Evolutionary conservation across 176 grass and related monocot species (phyloP).

Genomic region (Raddia guianensis): DNA sequence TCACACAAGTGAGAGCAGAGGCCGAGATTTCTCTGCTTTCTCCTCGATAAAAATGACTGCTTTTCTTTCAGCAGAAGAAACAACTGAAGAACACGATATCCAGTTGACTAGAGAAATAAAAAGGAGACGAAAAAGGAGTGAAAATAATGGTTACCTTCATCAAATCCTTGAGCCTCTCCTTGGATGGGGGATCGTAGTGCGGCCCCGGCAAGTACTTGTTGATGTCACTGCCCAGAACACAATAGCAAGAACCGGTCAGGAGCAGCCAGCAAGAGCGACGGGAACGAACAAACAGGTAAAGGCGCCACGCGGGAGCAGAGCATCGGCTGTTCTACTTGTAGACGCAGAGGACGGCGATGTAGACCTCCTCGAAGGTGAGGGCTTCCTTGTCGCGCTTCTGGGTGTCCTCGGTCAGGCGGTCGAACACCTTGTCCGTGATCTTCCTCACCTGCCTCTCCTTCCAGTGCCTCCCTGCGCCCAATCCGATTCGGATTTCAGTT

Average conservation of each 20-base stretch:
- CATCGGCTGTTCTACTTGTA: slow-evolving; percentile 67
- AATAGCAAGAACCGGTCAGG: neutral
- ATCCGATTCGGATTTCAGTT: slow-evolving; percentile 17
- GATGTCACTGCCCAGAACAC: slow-evolving; percentile 64
- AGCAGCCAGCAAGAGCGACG: neutral
- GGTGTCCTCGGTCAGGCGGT: slow-evolving; percentile 62
- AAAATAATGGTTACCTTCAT: slow-evolving; percentile 52
- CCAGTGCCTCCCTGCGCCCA: slow-evolving; percentile 66
- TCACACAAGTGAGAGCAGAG: neutral
- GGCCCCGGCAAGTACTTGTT: slow-evolving; percentile 92
- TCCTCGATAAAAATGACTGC: neutral
- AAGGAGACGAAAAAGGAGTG: neutral
- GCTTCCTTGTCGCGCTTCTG: slow-evolving; percentile 48
- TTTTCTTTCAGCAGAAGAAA: slow-evolving; percentile 36
- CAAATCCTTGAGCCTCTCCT: slow-evolving; percentile 69
- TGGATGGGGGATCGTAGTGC: slow-evolving; percentile 87
- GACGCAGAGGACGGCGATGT: slow-evolving; percentile 92
- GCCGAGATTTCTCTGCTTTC: slow-evolving; percentile 28
- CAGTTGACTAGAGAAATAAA: slow-evolving; percentile 16
- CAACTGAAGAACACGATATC: neutral
- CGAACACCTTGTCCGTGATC: slow-evolving; percentile 85
- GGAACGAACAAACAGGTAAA: neutral
- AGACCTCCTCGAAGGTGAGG: slow-evolving; percentile 81
- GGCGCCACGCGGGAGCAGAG: neutral
- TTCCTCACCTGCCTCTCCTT: slow-evolving; percentile 89